Evolutionary conservation across 2,329 filamentous ascomycete species (phyloP).

Genomic region (Aspergillus pseudotamarii): DNA sequence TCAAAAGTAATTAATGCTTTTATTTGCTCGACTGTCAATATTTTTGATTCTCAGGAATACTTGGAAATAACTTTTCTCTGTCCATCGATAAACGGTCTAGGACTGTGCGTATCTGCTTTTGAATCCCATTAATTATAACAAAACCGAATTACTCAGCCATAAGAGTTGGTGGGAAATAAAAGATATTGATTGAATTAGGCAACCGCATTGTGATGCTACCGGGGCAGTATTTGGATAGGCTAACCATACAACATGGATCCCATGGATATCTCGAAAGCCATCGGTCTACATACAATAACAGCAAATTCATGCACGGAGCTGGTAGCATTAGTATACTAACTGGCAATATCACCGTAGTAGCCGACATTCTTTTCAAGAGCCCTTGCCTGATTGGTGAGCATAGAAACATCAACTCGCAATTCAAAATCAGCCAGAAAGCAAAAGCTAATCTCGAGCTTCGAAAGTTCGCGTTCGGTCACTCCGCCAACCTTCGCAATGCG

Average conservation of each 20-base stretch:
- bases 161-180: background rate
- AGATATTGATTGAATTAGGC: constrained; percentile 7
- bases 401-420: constrained; percentile 64
- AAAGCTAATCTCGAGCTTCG: constrained; percentile 84
- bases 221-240: background rate
- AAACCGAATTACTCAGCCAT: constrained; percentile 11
- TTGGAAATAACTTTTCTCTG: background rate
- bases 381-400: constrained; percentile 55
- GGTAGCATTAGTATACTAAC: background rate
- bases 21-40: background rate
- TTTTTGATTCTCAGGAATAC: background rate
- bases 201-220: constrained; percentile 5
- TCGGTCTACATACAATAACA: background rate
- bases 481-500: constrained; percentile 87
- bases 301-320: background rate
- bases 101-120: background rate
- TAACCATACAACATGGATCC: background rate
- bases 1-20: background rate
- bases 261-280: background rate
- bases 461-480: constrained; percentile 78
- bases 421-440: constrained; percentile 87
- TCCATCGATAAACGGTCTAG: background rate
- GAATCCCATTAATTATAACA: background rate
- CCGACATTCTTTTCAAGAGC: constrained; percentile 30
- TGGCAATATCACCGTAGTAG: background rate